Evolutionary conservation across 1,284 basidiomycete genomes (phyloP), one percentile per base, ranked within the genome.

Genomic region (Trametes pubescens): DNA sequence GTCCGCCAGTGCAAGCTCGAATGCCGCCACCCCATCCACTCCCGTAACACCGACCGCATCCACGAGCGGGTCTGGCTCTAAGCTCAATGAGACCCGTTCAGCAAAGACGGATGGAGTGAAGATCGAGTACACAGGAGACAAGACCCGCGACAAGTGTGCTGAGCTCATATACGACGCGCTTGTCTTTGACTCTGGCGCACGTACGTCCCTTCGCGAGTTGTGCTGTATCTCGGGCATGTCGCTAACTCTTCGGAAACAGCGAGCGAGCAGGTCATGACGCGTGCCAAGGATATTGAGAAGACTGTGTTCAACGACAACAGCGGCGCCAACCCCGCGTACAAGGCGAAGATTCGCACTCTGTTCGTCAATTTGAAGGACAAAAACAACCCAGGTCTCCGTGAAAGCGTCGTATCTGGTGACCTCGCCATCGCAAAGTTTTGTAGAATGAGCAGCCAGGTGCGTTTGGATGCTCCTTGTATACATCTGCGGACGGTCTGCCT

Each of bases 321-420:
- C 4, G 78, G 78, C 29, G 85, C 78, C 4, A 77, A 72, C 2
- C 73, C 77, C n/a, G 78, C 71, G 6, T 96, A 95, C 77, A 90
- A 88, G 68, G 77, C 82, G 76, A 98, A 95, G 77, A 93, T 99
- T 65, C 90, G 97, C 32, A 91, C 90, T n/a, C 79, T 99, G 43
- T 96, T 88, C 74, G 90, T 98, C 71, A 99, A 92, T 77, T 82
- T 99, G 70, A 98, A 98, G 77, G 97, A 98, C 79, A 97, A 96
- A 80, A 90, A 91, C 72, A 99, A 99, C 76, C 96, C 96, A 10
- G 85, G 86, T 24, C 78, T 99, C 57, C 86, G 96, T 37, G 92
- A 92, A 73, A 90, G 88, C 70, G 89, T 99, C 63, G 90, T 97
- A 21, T 86, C 89, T 52, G 96, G 96, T 0, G 90, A 93, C 29